Evolutionary conservation across 2,329 filamentous ascomycete species (phyloP).

Genomic region (Fusarium miscanthi): DNA sequence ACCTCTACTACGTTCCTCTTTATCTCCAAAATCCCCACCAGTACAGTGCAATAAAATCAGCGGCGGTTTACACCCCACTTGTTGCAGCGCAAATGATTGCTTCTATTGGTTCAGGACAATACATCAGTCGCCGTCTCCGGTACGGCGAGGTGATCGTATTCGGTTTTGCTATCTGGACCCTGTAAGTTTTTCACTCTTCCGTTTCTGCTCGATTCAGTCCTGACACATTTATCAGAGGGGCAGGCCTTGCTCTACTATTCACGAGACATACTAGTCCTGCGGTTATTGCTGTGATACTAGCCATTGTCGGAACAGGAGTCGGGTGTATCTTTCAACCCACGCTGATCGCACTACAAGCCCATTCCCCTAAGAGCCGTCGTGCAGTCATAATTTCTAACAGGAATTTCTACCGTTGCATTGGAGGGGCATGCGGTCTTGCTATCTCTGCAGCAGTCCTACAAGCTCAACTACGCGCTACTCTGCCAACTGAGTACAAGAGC

Average conservation of each 20-base stretch:
- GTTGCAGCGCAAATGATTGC: neutral
- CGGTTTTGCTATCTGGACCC: neutral
- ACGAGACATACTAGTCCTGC: neutral
- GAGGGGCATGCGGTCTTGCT: neutral
- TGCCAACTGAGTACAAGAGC: neutral
- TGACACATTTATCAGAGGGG: neutral
- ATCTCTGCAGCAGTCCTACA: neutral
- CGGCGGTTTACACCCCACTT: neutral
- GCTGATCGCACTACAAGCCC: neutral
- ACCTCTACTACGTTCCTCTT: neutral
- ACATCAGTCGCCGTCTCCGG: neutral
- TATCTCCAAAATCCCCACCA: neutral
- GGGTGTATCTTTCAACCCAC: neutral
- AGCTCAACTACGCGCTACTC: neutral
- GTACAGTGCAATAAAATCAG: neutral
- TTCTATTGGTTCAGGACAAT: neutral
- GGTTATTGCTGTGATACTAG: neutral
- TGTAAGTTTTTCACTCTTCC: neutral
- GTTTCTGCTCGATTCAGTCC: no score
- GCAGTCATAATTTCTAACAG: slow-evolving; percentile 2
- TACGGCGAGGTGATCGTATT: neutral
- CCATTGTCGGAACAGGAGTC: neutral
- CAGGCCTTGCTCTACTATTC: neutral
- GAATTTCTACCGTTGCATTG: slow-evolving; percentile 8
- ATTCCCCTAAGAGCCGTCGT: neutral